Conservation (phyloP, 495 filamentous ascomycete species). For the Clavariopsis aquatica region DNA sequence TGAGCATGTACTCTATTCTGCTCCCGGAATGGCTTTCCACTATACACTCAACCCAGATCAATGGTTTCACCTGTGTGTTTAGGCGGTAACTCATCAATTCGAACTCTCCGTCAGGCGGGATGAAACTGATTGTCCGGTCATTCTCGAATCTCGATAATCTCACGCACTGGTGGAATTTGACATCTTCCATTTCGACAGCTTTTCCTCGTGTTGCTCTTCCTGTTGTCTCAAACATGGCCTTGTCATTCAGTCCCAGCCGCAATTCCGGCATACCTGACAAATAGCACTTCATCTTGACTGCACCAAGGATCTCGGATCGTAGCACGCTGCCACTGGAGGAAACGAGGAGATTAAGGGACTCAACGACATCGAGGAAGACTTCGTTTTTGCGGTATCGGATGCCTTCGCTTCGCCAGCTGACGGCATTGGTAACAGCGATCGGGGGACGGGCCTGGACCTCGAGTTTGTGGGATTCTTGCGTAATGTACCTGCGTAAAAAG, state of each 20-base stretch:
- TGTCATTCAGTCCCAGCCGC: slow-evolving; percentile 94
- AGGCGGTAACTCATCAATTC: slow-evolving; percentile 99
- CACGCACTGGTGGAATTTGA: slow-evolving; percentile 99
- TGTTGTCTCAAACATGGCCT: slow-evolving; percentile 99
- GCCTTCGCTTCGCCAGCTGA: slow-evolving; percentile 96
- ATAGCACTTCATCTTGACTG: slow-evolving; percentile 99
- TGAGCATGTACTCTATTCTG: slow-evolving; percentile 97
- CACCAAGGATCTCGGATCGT: slow-evolving; percentile 94
- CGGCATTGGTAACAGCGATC: slow-evolving; percentile 97
- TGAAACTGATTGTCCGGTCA: slow-evolving; percentile 98
- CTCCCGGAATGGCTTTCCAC: slow-evolving; percentile 94
- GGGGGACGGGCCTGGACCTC: slow-evolving; percentile 99
- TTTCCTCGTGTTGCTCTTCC: slow-evolving; percentile 93
- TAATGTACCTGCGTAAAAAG: slow-evolving; percentile 72
- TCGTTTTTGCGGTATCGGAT: slow-evolving; percentile 99
- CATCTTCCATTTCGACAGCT: slow-evolving; percentile 99
- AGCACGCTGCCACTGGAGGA: slow-evolving; percentile 93
- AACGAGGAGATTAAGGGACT: slow-evolving; percentile 95
- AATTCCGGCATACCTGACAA: slow-evolving; percentile 98
- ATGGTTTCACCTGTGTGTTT: slow-evolving; percentile 96
- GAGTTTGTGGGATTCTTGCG: slow-evolving; percentile 98
- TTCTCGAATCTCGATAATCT: slow-evolving; percentile 95
- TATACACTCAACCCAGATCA: slow-evolving; percentile 99
- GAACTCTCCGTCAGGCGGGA: slow-evolving; percentile 97
- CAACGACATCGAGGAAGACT: slow-evolving; percentile 96